Conservation (phyloP, 2,329 filamentous ascomycete species). For the Aspergillus fumigatiaffinis region DNA sequence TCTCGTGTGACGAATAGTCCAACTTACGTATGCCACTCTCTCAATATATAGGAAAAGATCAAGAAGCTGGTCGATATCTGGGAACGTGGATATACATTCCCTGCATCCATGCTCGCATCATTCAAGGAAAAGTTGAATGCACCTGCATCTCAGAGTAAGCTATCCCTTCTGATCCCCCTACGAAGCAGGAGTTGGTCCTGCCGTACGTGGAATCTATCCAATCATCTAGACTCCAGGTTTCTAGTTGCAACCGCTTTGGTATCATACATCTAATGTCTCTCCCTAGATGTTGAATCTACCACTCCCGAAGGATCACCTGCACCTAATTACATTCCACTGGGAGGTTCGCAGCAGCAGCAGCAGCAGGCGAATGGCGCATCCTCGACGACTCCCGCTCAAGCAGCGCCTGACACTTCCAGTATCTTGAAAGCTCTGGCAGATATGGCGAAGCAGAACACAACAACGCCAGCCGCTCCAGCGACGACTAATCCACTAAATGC, state of each 20-base stretch:
- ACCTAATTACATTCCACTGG: constrained; percentile 41
- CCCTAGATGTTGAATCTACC: constrained; percentile 60
- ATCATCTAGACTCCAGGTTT: constrained; percentile 5
- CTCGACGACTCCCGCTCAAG: constrained; percentile 19
- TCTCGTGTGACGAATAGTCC: constrained; percentile 32
- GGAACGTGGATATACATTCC: constrained; percentile 93
- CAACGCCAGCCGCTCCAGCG: constrained; percentile 41
- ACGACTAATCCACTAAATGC: constrained; percentile 46
- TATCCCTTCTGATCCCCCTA: constrained; percentile 22
- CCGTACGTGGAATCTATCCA: neutral
- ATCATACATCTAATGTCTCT: constrained; percentile 24
- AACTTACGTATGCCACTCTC: constrained; percentile 49
- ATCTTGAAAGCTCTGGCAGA: constrained; percentile 77
- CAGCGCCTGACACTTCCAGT: constrained; percentile 55
- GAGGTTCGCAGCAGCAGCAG: constrained; percentile 29
- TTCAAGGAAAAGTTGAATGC: constrained; percentile 78
- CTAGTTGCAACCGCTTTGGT: neutral
- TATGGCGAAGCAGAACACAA: constrained; percentile 70
- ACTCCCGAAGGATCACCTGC: constrained; percentile 60
- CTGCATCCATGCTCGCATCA: constrained; percentile 68
- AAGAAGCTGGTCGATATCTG: constrained; percentile 94
- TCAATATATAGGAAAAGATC: constrained; percentile 78
- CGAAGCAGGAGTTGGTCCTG: neutral
- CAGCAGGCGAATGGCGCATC: constrained; percentile 22
- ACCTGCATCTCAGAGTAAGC: constrained; percentile 61